A percentile compares a stretch with the other conserved stretches of the same genome.
Conservation (phyloP, 2,329 filamentous ascomycete genomes). For the Fusarium sp. region DNA sequence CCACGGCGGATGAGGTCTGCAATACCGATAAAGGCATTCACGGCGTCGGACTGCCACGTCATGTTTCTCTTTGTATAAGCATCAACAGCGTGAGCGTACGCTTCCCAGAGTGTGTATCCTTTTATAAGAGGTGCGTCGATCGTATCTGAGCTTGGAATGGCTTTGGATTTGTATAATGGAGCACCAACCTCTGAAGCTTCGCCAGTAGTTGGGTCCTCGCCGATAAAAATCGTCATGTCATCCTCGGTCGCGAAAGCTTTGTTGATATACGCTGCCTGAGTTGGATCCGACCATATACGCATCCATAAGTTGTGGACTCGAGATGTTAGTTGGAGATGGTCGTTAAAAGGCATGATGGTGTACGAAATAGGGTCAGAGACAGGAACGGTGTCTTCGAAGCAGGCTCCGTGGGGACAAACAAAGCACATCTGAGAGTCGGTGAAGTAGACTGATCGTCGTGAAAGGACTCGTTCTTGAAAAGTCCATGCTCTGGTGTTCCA, state of each 20-base stretch:
- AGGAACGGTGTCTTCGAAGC: background rate
- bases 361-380: background rate
- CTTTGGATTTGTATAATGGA: constrained; percentile 1
- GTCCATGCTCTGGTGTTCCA: constrained; percentile 24
- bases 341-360: background rate
- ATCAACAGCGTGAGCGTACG: constrained; percentile 6
- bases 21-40: constrained; percentile 23
- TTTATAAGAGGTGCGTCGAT: constrained; percentile 2
- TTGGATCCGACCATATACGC: constrained; percentile 11
- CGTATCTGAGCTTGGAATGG: background rate
- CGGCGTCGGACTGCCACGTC: constrained; percentile 18
- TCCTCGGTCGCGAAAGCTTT: constrained; percentile 12
- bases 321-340: constrained; percentile 1
- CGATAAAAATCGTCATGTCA: background rate
- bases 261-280: background rate
- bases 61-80: constrained; percentile 15
- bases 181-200: background rate
- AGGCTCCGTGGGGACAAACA: constrained; percentile 4
- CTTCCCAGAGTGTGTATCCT: constrained; percentile 3
- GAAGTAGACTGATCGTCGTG: constrained; percentile 8
- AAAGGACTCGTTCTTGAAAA: constrained; percentile 14
- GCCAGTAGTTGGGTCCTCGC: constrained; percentile 1
- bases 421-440: constrained; percentile 19
- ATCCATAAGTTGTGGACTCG: background rate
- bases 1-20: constrained; percentile 8